Evolutionary conservation across 202 grass and related monocot species (phyloP), one percentile per base, ranked within the genome.

Genomic region (Elaeis oleifera): DNA sequence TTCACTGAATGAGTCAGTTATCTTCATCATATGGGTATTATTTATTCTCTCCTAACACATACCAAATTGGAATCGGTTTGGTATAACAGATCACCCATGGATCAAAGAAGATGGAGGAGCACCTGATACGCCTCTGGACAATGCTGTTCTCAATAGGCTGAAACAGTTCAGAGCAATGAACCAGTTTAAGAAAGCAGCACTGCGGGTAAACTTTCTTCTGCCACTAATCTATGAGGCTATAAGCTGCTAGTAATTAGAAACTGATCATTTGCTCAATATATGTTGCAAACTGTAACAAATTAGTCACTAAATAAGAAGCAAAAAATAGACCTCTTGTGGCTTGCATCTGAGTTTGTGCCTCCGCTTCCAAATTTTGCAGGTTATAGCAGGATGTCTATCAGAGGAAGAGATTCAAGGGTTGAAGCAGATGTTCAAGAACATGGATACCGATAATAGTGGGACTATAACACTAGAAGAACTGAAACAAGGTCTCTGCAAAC

Each of bases 401-500:
- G 89, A 94, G 71, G 89, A 89, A 69, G 89, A 94, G 53, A 88
- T 94, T 64, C 79, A 73, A 20, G 89, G 89, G 14, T 72, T 94
- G 6, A 89, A 89, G 62, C 78, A 85, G 68, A 85, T 85, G 89
- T 94, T 94, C 54, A 89, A 94, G 69, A 94, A 69, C 78, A 88
- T 94, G 0, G 89, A 94, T 64, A 88, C 78, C 23, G 89, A 94
- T 18, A 85, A 85, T 50, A 95, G 78, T 15, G 81, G 84, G 5
- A 85, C 79, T 27, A 95, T 95, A 50, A 89, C 85, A 0, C 81
- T 95, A 2, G 85, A 89, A 16, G 84, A 95, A 55, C 77, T 95
- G 15, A 89, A 80, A 31, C 28, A 80, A 4, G 89, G 84, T 8
- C 28, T 95, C 22, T 53, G 75, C 18, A 89, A 75, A 58, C 89